phyloP scores from a whole-genome alignment of 208 protist species.

The Porcisia deanei region DNA sequence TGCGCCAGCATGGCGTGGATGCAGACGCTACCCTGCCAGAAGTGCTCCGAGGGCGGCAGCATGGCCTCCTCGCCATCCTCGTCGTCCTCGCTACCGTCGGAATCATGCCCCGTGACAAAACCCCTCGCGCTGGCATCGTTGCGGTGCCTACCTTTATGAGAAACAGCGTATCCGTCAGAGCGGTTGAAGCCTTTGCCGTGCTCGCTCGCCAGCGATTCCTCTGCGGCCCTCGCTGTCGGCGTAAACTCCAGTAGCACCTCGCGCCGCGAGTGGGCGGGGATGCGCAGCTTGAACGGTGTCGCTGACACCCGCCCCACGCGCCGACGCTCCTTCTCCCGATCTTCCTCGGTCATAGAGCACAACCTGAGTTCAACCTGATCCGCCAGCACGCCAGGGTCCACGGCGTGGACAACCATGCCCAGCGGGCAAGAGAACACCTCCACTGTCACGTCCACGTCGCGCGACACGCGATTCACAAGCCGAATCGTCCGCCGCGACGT shows the following conservation, averaged over 20 bases:
- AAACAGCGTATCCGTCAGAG: neutral
- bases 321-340: conserved; percentile 33
- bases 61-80: conserved; percentile 58
- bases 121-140: too few species aligned
- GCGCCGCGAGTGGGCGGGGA: conserved; percentile 60
- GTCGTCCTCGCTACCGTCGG: conserved; percentile 24
- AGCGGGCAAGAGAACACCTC: conserved; percentile 61
- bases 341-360: conserved; percentile 40
- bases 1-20: conserved; percentile 72
- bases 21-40: conserved; percentile 80
- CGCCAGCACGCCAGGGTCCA: conserved; percentile 66
- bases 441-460: conserved; percentile 80
- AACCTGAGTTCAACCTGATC: conserved; percentile 65
- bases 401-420: conserved; percentile 69
- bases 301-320: conserved; percentile 55
- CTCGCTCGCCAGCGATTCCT: conserved; percentile 9
- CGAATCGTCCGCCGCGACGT: conserved; percentile 66
- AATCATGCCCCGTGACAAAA: neutral
- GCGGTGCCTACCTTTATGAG: neutral
- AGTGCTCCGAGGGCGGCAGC: conserved; percentile 26
- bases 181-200: neutral
- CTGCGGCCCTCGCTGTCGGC: conserved; percentile 45
- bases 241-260: conserved; percentile 84
- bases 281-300: conserved; percentile 55
- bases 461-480: conserved; percentile 85